Evolutionary conservation across 2,329 filamentous ascomycete genomes (phyloP), one percentile per base, ranked within the genome.

Genomic region (Teratosphaeria pseudoeucalypti): DNA sequence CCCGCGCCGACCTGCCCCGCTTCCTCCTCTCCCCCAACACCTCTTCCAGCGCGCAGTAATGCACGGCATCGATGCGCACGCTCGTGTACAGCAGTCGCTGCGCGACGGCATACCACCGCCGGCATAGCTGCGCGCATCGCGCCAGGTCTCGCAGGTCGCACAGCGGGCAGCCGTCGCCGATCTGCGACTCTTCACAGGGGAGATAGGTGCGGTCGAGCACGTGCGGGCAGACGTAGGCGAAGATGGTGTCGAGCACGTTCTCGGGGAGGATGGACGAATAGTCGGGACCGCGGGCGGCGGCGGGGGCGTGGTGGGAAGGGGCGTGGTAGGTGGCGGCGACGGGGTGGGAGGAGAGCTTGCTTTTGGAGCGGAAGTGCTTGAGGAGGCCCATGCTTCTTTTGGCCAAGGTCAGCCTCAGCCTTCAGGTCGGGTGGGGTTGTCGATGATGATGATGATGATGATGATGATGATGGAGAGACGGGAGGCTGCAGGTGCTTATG

Each of bases 131-230:
- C 47, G 85, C 84, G 72, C 89, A 92, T 73, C 90, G 85, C 57
- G 90, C 85, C 59, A 96, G 82, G 74, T 96, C 91, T 66, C 92
- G 86, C 78, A 94, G 82, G 76, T 96, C 90, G 77, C 92, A 97
- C 66, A 95, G 85, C 88, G 94, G 92, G 77, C 92, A 97, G 59
- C 85, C 85, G 76, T 90, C 86, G 66, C 88, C 87, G 56, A 85
- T 82, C 65, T 87, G 85, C 61, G 87, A 90, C 68, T 89, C 83
- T 77, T 97, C 92, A 69, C 89, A 92, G 52, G 85, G 86, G 65
- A 90, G 86, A 73, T 94, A 95, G 61, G 81, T 85, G 70, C 86
- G 80, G 74, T 97, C 92, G 58, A 78, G 76, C 39, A 85, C 78
- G 74, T 97, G 92, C 7, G 92, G 92, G 68, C 92, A 96, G 59